These are phyloP conservation scores for Iodosphaeria phyllophila DNA, from an alignment of 2,329 filamentous ascomycete genomes.

Conservation along the genomic window DNA sequence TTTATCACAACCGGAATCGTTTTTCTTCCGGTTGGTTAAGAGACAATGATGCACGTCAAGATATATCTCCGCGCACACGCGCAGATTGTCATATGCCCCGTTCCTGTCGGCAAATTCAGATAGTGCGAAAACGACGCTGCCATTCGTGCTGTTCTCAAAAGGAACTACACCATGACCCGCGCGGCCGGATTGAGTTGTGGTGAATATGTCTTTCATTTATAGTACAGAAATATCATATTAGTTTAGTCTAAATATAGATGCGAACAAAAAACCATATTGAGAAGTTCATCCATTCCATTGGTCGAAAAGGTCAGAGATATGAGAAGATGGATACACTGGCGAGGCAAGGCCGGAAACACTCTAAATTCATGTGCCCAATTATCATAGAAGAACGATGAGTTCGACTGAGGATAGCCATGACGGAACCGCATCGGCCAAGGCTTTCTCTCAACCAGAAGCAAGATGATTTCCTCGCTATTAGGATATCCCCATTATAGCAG, in stretches of 20 bases:
- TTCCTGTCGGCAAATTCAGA: conserved; percentile 70
- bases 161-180: conserved; percentile 67
- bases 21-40: no score
- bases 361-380: background rate
- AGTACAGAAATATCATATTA: background rate
- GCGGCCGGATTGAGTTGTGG: conserved; percentile 48
- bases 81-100: conserved; percentile 43
- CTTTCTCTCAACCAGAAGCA: background rate
- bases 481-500: background rate
- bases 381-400: background rate
- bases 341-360: background rate
- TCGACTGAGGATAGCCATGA: background rate
- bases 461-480: background rate
- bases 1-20: no score
- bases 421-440: background rate
- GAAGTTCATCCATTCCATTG: no score
- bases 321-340: no score
- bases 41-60: conserved; percentile 80
- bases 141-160: conserved; percentile 92
- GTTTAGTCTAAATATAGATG: no score
- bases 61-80: conserved; percentile 70
- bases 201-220: conserved; percentile 50
- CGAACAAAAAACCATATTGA: no score
- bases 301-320: no score
- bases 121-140: conserved; percentile 75